Evolutionary conservation across 2,329 filamentous ascomycete genomes (phyloP), one percentile per base, ranked within the genome.

Genomic region (Metarhizium sp.): DNA sequence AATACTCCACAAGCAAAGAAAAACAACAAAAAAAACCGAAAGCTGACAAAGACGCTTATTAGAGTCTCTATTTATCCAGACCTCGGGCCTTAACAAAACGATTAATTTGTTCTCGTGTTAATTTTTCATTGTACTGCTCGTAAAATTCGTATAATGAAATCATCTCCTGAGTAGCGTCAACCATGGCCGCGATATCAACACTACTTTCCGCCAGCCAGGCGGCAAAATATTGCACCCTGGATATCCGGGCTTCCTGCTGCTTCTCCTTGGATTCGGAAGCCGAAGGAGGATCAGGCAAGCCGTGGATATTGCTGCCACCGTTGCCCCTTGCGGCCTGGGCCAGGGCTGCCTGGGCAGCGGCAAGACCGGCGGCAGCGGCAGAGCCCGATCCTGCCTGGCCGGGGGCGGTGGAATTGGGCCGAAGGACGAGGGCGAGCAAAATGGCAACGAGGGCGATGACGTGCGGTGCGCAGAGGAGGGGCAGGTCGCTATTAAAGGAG

Each of bases 401-500:
- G 1, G 65, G 61, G 1, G 62, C 57, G 1, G 67, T 61, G 14
- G 63, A 64, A 50, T 68, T 71, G 0, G 89, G 88, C 54, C 89
- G 84, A 42, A 95, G 80, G 4, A 94, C 87, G n/a, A 96, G 80
- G 1, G 90, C 86, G 6, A 96, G 77, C 56, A 95, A 82, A 57
- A 95, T 87, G 6, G 90, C 88, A 38, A 90, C 92, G 45, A 95
- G 81, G n/a, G 90, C 90, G 55, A 95, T 85, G 51, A 90, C 79
- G 64, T 96, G 90, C n/a, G 92, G 92, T 13, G 91, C 79, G 65
- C 91, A 87, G 0, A 95, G 78, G 14, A 96, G 77, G 2, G 90
- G 89, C n/a, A 96, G 77, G 67, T 96, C 92, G 7, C 92, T 96
- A 71, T 95, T 86, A 73, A 90, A 96, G 68, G 90, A 88, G 69